A percentile compares a stretch with the other conserved stretches of the same genome.
These are phyloP conservation scores for Rosa multiflora DNA, from an alignment of 306 rosid species.

Conservation along the genomic window DNA sequence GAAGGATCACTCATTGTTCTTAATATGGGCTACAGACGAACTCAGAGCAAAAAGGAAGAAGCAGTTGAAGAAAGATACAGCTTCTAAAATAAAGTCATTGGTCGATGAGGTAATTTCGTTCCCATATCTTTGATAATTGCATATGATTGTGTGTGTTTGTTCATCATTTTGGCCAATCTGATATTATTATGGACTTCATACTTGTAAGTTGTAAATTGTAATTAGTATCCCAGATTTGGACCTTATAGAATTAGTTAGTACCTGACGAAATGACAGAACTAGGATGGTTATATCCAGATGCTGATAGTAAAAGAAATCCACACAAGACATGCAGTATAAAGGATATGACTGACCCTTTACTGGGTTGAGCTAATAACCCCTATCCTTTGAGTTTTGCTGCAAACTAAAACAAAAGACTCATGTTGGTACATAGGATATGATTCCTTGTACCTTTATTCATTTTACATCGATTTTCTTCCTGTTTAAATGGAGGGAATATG, in stretches of 20 bases:
- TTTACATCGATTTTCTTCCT: background rate
- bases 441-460: background rate
- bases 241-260: background rate
- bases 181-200: background rate
- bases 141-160: background rate
- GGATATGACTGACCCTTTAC: background rate
- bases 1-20: constrained; percentile 30
- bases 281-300: background rate
- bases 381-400: background rate
- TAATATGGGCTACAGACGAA: constrained; percentile 74
- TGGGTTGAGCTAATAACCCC: background rate
- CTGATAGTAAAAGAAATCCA: constrained; percentile 7
- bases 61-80: constrained; percentile 90
- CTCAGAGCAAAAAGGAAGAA: constrained; percentile 91
- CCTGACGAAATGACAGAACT: background rate
- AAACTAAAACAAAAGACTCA: background rate
- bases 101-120: constrained; percentile 78
- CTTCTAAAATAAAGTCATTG: constrained; percentile 89
- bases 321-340: background rate
- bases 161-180: background rate
- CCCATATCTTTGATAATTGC: constrained; percentile 10
- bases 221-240: background rate
- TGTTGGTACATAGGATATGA: background rate
- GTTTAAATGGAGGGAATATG: background rate
- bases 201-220: background rate